These are phyloP conservation scores for Candida dajiaensis DNA, from an alignment of 805 yeast species.

Conservation along the genomic window DNA sequence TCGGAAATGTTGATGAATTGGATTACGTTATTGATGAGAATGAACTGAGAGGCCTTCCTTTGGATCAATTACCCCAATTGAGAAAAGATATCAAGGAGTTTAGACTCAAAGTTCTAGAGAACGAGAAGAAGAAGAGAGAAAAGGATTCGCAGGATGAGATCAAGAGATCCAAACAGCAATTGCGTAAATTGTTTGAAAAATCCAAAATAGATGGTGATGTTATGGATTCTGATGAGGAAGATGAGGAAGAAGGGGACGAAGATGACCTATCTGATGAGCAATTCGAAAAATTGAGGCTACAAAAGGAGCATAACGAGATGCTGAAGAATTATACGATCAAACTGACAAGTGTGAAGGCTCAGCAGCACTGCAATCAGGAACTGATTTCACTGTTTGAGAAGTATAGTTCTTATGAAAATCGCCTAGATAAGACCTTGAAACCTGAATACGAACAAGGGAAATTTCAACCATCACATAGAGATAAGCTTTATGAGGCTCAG, in stretches of 20 bases:
- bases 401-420: constrained; percentile 30
- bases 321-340: constrained; percentile 17
- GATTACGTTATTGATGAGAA: constrained; percentile 49
- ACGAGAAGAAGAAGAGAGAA: constrained; percentile 47
- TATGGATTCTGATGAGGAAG: constrained; percentile 16
- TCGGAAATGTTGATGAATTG: background rate
- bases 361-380: constrained; percentile 14
- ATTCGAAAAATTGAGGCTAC: constrained; percentile 24
- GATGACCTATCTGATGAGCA: constrained; percentile 29
- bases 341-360: constrained; percentile 9
- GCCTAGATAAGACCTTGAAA: constrained; percentile 28
- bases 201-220: constrained; percentile 24
- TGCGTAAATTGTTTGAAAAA: constrained; percentile 40
- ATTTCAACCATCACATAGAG: constrained; percentile 17
- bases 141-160: constrained; percentile 43
- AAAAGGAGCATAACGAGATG: constrained; percentile 17
- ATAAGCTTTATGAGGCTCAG: constrained; percentile 34
- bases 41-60: constrained; percentile 54
- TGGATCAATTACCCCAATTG: constrained; percentile 44
- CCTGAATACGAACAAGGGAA: constrained; percentile 12
- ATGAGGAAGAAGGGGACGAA: constrained; percentile 18
- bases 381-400: constrained; percentile 19
- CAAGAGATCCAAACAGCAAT: constrained; percentile 38
- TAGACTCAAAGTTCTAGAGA: constrained; percentile 45
- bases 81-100: constrained; percentile 49